Evolutionary conservation across 1,284 basidiomycete species (phyloP).

Genomic region (Moniliella sp.): DNA sequence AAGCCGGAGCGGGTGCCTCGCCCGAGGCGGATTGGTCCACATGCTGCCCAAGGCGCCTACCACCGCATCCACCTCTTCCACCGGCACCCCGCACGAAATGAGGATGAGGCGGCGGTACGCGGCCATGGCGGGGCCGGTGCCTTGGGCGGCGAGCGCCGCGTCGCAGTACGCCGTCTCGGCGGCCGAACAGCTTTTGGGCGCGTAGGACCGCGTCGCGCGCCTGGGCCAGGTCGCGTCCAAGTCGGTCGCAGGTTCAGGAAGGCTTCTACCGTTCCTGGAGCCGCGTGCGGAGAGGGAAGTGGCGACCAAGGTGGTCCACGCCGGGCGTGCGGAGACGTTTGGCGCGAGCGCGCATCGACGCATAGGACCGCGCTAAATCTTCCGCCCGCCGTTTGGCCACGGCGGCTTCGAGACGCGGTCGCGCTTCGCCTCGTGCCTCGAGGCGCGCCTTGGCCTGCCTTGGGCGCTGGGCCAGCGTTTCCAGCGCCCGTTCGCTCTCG

Average conservation of each 20-base stretch:
- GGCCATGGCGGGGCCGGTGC: slow-evolving; percentile 23
- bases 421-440: slow-evolving; percentile 44
- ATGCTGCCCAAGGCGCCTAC: slow-evolving; percentile 27
- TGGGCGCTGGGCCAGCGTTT: slow-evolving; percentile 42
- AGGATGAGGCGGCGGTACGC: slow-evolving; percentile 29
- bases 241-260: slow-evolving; percentile 1
- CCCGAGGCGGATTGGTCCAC: slow-evolving; percentile 8
- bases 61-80: slow-evolving; percentile 27
- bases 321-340: slow-evolving; percentile 11
- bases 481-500: slow-evolving; percentile 58
- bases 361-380: slow-evolving; percentile 14
- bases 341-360: slow-evolving; percentile 9
- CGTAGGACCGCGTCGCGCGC: slow-evolving; percentile 1
- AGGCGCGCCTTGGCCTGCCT: slow-evolving; percentile 51
- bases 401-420: slow-evolving; percentile 48
- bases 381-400: slow-evolving; percentile 55
- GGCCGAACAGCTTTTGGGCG: slow-evolving; percentile 4
- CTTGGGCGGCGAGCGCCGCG: slow-evolving; percentile 14
- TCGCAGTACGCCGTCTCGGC: slow-evolving; percentile 11
- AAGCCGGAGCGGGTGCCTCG: background rate
- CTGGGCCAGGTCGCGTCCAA: no score
- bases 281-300: slow-evolving; percentile 8
- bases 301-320: no score
- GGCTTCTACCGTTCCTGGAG: slow-evolving; percentile 2
- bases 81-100: slow-evolving; percentile 25